These are phyloP conservation scores for Penicillium cosmopolitanum DNA, from an alignment of 495 filamentous ascomycete species.

Conservation along the genomic window DNA sequence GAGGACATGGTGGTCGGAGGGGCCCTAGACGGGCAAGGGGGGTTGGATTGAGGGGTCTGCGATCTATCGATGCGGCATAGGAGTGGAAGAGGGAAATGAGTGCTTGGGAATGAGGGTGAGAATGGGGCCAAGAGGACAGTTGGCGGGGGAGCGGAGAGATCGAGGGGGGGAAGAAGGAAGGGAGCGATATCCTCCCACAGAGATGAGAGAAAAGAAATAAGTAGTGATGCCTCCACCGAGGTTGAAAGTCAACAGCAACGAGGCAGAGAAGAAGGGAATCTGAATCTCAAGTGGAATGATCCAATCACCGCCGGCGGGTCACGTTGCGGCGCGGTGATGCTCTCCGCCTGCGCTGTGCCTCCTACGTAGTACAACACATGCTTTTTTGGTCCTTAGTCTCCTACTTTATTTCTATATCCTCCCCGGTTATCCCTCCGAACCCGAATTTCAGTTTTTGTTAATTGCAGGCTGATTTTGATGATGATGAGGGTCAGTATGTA, in stretches of 20 bases:
- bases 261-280: slow-evolving; percentile 15
- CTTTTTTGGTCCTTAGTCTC: too few species aligned
- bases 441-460: background rate
- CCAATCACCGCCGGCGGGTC: slow-evolving; percentile 36
- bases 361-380: too few species aligned
- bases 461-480: background rate
- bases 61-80: slow-evolving; percentile 35
- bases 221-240: slow-evolving; percentile 6
- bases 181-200: slow-evolving; percentile 26
- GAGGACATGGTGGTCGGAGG: slow-evolving; percentile 39
- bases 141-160: slow-evolving; percentile 28
- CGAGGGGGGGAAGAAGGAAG: slow-evolving; percentile 9
- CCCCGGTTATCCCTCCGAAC: background rate
- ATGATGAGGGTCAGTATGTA: background rate
- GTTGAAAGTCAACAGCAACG: slow-evolving; percentile 7
- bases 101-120: slow-evolving; percentile 17
- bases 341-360: background rate
- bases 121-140: slow-evolving; percentile 33
- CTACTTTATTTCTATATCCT: background rate
- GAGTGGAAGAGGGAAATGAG: slow-evolving; percentile 22
- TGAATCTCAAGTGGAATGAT: slow-evolving; percentile 24
- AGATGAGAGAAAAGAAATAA: slow-evolving; percentile 7
- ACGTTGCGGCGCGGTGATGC: slow-evolving; percentile 26
- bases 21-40: slow-evolving; percentile 34
- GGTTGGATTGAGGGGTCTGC: slow-evolving; percentile 6